Conservation (phyloP, 495 filamentous ascomycete species). For the Platismatia glauca region DNA sequence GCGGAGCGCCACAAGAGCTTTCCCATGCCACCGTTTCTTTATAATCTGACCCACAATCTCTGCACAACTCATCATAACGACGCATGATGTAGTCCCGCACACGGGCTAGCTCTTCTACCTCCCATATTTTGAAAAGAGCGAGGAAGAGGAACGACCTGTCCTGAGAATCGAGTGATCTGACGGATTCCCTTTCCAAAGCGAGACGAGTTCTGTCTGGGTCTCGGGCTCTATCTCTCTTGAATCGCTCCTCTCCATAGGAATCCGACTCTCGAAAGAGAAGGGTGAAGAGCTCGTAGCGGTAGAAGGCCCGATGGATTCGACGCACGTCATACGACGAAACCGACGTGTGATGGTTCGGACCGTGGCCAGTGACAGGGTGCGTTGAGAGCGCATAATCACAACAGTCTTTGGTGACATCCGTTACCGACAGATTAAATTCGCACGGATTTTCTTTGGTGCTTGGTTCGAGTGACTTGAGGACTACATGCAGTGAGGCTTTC, state of each 20-base stretch:
- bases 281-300: conserved; percentile 1
- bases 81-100: conserved; percentile 1
- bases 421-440: not conserved
- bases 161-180: not conserved
- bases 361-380: not conserved
- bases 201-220: not conserved
- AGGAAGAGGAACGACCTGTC: not conserved
- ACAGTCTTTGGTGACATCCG: not conserved
- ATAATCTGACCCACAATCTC: not conserved
- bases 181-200: not conserved
- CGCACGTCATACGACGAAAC: not conserved
- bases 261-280: not conserved
- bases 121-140: not conserved
- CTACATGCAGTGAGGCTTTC: not conserved
- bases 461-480: not conserved
- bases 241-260: not conserved
- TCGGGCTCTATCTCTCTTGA: not conserved
- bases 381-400: not conserved
- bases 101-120: conserved; percentile 1
- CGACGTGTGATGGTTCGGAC: not conserved
- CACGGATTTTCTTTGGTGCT: not conserved
- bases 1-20: not conserved
- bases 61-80: not conserved
- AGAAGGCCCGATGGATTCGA: conserved; percentile 4
- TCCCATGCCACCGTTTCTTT: not conserved